Evolutionary conservation across 139 green algal species (phyloP).

Genomic region (Coelastrella sp.): DNA sequence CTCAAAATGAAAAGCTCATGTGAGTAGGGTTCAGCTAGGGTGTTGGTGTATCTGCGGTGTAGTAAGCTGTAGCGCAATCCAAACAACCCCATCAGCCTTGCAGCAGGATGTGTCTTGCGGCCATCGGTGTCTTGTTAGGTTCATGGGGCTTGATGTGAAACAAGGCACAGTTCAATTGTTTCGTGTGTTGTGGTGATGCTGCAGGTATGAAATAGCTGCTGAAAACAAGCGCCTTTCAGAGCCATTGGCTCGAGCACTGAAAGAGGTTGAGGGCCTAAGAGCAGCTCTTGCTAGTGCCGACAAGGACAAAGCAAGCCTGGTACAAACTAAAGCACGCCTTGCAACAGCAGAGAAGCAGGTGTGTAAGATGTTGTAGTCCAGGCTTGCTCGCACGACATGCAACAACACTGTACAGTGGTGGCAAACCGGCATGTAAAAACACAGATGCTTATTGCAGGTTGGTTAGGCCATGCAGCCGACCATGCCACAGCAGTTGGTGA

Average conservation of each 20-base stretch:
- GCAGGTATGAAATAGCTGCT: conserved; percentile 74
- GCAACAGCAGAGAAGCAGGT: conserved; percentile 80
- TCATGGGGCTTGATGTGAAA: no score
- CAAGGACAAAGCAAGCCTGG: conserved; percentile 84
- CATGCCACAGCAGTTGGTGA: no score
- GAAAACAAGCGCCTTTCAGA: conserved; percentile 93
- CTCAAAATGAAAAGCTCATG: conserved; percentile 92
- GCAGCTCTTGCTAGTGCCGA: conserved; percentile 79
- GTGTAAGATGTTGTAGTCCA: not conserved
- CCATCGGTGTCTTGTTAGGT: no score
- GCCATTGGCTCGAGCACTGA: conserved; percentile 85
- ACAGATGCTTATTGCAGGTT: no score
- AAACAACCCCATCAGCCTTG: no score
- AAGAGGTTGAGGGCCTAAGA: conserved; percentile 85
- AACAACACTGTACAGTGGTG: not conserved
- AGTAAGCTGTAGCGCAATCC: no score
- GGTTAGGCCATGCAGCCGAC: no score
- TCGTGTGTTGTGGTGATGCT: no score
- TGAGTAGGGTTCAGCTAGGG: not conserved
- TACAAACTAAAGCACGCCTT: conserved; percentile 82
- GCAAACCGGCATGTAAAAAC: no score
- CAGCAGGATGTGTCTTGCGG: no score
- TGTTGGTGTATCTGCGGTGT: no score
- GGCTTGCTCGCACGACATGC: not conserved
- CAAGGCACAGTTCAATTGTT: no score